These are phyloP conservation scores for Penicillium sp. DNA, from an alignment of 2,329 filamentous ascomycete genomes.

Conservation along the genomic window DNA sequence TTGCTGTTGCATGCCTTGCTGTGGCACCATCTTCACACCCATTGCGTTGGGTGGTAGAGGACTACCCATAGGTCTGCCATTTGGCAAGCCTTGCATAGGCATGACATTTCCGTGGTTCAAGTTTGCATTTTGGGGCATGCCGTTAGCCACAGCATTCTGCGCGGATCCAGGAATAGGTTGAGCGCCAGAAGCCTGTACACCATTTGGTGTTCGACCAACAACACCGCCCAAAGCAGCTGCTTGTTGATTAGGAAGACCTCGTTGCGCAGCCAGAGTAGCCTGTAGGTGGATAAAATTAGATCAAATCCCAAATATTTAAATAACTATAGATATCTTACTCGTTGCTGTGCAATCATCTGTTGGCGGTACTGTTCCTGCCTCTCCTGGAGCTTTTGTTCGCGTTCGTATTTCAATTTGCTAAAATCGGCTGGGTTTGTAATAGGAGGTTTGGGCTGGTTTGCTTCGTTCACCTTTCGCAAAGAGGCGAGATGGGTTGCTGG, in stretches of 20 bases:
- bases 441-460: constrained; percentile 54
- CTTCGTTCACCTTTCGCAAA: constrained; percentile 75
- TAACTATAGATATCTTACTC: constrained; percentile 35
- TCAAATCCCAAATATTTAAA: background rate
- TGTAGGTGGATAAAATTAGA: constrained; percentile 14
- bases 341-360: constrained; percentile 57
- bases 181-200: constrained; percentile 33
- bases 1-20: constrained; percentile 57
- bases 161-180: constrained; percentile 35
- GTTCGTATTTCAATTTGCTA: constrained; percentile 81
- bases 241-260: constrained; percentile 39
- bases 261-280: constrained; percentile 42
- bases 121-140: constrained; percentile 36
- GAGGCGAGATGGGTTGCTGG: constrained; percentile 66
- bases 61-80: constrained; percentile 43
- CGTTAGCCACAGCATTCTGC: constrained; percentile 45
- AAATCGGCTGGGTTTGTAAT: constrained; percentile 83
- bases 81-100: constrained; percentile 40
- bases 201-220: constrained; percentile 36
- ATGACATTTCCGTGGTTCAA: constrained; percentile 37
- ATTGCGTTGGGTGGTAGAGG: constrained; percentile 53
- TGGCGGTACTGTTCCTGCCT: constrained; percentile 58
- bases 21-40: constrained; percentile 52
- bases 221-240: constrained; percentile 29
- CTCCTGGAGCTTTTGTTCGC: constrained; percentile 65